phyloP scores from a whole-genome alignment of 1,139 yeast genomes.

The Saccharomyces hybrid region DNA sequence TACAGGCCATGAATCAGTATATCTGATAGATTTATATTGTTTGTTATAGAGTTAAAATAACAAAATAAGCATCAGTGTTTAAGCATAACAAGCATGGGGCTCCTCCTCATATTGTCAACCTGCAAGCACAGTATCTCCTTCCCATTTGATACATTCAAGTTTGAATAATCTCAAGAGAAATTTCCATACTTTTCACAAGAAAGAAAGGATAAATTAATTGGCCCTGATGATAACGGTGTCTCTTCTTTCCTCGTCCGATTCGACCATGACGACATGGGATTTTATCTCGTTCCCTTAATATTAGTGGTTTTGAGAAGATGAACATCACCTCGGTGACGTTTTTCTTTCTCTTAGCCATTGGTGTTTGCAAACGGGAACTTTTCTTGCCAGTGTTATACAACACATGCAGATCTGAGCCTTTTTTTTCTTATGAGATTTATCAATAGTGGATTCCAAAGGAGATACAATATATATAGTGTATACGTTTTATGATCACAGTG shows the following conservation, averaged over 20 bases:
- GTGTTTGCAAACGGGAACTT: conserved; percentile 37
- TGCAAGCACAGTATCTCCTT: neutral
- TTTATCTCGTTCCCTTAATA: conserved; percentile 31
- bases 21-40: neutral
- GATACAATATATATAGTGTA: neutral
- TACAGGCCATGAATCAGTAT: neutral
- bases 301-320: neutral
- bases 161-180: conserved; percentile 13
- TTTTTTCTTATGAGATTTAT: conserved; percentile 4
- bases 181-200: neutral
- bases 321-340: neutral
- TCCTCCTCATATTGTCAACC: neutral
- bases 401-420: conserved; percentile 38
- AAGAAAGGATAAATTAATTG: conserved; percentile 7
- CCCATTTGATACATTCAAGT: conserved; percentile 11
- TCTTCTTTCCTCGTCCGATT: conserved; percentile 87
- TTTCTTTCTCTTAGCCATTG: neutral
- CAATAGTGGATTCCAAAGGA: neutral
- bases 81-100: neutral
- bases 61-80: neutral
- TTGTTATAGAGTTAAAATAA: neutral
- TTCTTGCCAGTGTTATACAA: conserved; percentile 76
- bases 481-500: conserved; percentile 37
- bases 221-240: conserved; percentile 40
- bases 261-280: conserved; percentile 88